Evolutionary conservation across 805 yeast species (phyloP), one percentile per base, ranked within the genome.

Genomic region (Clavispora carvajalis): DNA sequence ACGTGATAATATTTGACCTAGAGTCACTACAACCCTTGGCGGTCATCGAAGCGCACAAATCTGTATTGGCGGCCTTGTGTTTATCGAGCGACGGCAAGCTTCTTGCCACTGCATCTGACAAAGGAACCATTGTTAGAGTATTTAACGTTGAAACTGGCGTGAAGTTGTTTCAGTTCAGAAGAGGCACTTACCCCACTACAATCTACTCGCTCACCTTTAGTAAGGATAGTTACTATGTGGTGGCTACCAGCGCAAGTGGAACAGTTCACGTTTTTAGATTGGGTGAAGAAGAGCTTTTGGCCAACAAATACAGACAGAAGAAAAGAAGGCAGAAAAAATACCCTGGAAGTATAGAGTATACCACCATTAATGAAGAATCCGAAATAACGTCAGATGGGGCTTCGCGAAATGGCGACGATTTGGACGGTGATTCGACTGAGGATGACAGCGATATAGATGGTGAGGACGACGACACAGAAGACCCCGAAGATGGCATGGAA

Each of bases 251-350:
- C 21, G 79, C 95, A 2, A 87, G 95, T 16, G 95, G 86, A 33
- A 93, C 99, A 0, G 90, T 93, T 17, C 99, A 93, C 60, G 79
- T 93, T 28, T 93, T 91, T 70, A 74, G 89, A 43, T 62, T 90
- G 39, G 85, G 80, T 1, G 79, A 73, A 23, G 72, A 66, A 11
- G 74, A 69, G 52, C 60, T 71, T 2, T 52, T 69, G 34, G 69
- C 58, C 21, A 63, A 51, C 38, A 68, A 66, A 44, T 71, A 67
- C 35, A 57, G 56, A 37, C 51, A 55, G 28, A 63, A 58, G 37
- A 52, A 57, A 34, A 45, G 51, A 12, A 40, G 33, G 22, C 19
- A 28, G 28, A 51, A 41, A 37, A 45, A 34, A 12, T 36, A 37
- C 12, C 25, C 38, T 8, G 41, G n/a, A n/a, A n/a, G 47, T 22